phyloP scores from a whole-genome alignment of 495 filamentous ascomycete species.

The Penicillium atrosanguineum region DNA sequence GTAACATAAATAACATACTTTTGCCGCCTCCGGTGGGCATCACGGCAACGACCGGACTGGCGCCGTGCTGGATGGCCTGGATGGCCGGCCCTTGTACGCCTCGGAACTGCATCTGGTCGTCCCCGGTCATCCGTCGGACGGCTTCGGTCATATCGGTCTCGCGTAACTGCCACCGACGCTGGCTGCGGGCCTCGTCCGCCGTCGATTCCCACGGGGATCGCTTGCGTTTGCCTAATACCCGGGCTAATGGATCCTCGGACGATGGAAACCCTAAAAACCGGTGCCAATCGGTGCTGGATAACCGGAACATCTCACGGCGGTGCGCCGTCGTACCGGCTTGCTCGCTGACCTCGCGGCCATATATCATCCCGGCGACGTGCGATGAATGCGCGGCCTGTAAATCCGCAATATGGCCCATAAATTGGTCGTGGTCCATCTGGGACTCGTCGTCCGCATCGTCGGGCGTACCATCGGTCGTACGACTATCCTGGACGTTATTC shows the following conservation, averaged over 20 bases:
- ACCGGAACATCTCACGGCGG: conserved; percentile 7
- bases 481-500: neutral
- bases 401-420: conserved; percentile 8
- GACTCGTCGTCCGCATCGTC: neutral
- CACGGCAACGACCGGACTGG: no score
- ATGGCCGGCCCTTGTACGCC: no score
- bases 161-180: neutral
- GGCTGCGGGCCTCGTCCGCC: no score
- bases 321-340: conserved; percentile 5
- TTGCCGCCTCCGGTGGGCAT: no score
- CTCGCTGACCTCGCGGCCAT: conserved; percentile 14
- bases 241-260: no score
- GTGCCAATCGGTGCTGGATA: conserved; percentile 9
- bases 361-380: conserved; percentile 16
- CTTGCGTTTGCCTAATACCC: no score
- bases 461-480: neutral
- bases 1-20: neutral
- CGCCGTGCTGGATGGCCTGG: no score
- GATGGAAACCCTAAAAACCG: conserved; percentile 3
- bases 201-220: no score
- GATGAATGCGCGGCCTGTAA: conserved; percentile 11
- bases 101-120: no score
- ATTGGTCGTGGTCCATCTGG: neutral
- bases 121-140: conserved; percentile 4
- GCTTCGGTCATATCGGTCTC: conserved; percentile 7